Conservation (phyloP, 768 basidiomycete species). For the Lyophyllum atratum region DNA sequence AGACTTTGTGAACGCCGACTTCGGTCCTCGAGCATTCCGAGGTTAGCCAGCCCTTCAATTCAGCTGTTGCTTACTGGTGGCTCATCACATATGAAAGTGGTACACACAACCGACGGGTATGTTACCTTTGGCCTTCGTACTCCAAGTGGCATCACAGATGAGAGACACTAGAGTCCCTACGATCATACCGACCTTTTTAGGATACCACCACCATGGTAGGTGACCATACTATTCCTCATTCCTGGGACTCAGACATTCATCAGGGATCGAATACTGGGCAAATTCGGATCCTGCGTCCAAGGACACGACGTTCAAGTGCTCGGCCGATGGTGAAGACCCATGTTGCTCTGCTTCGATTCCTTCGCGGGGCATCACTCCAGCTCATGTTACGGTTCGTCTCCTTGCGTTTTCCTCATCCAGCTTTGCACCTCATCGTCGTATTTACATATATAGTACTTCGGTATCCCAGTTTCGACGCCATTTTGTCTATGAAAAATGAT, state of each 20-base stretch:
- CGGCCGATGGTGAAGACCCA: slow-evolving; percentile 49
- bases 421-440: neutral
- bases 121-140: neutral
- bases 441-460: slow-evolving; percentile 39
- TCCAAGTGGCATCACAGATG: neutral
- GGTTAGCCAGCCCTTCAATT: slow-evolving; percentile 28
- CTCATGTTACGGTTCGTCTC: slow-evolving; percentile 42
- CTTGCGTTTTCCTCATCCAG: neutral
- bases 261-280: slow-evolving; percentile 57
- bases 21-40: slow-evolving; percentile 43
- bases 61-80: neutral
- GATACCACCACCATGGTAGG: slow-evolving; percentile 57
- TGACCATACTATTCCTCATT: neutral
- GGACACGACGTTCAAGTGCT: slow-evolving; percentile 43
- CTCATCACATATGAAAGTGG: slow-evolving; percentile 28
- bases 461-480: slow-evolving; percentile 37
- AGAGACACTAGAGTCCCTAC: slow-evolving; percentile 46
- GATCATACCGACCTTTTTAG: slow-evolving; percentile 45
- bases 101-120: slow-evolving; percentile 53
- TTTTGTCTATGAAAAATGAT: slow-evolving; percentile 34
- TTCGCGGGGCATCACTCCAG: slow-evolving; percentile 43
- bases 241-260: neutral
- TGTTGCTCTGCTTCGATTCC: slow-evolving; percentile 50
- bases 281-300: slow-evolving; percentile 40
- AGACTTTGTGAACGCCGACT: slow-evolving; percentile 41